These are phyloP conservation scores for Hanseniaspora lachancei DNA, from an alignment of 805 yeast species.

Conservation along the genomic window DNA sequence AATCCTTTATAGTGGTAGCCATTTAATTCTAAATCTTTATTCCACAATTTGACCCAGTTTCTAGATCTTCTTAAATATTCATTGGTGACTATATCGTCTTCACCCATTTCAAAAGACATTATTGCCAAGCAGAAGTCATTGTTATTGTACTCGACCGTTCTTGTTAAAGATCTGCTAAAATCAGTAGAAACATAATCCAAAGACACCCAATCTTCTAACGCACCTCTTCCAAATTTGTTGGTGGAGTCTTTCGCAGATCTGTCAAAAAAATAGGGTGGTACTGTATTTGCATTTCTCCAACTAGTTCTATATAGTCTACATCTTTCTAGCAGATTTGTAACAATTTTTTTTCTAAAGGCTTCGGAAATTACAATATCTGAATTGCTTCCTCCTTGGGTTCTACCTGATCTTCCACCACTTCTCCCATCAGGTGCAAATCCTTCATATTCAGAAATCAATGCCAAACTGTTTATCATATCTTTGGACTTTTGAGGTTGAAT, in stretches of 20 bases:
- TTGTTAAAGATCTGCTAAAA: conserved; percentile 26
- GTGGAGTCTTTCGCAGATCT: conserved; percentile 24
- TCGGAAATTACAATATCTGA: conserved; percentile 30
- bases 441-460: conserved; percentile 25
- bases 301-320: conserved; percentile 12
- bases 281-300: conserved; percentile 26
- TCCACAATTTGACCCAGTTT: conserved; percentile 30
- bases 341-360: conserved; percentile 25
- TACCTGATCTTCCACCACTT: conserved; percentile 28
- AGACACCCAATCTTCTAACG: conserved; percentile 26
- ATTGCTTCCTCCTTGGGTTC: conserved; percentile 30
- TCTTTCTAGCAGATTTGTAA: conserved; percentile 22
- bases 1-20: conserved; percentile 24
- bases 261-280: conserved; percentile 25
- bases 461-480: conserved; percentile 24
- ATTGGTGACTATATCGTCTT: conserved; percentile 16
- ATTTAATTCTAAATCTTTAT: conserved; percentile 20
- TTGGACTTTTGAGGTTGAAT: conserved; percentile 22
- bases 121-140: conserved; percentile 28
- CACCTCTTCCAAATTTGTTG: conserved; percentile 28
- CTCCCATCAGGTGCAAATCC: conserved; percentile 31
- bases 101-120: conserved; percentile 26
- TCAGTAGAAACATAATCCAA: conserved; percentile 27
- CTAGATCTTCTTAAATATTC: conserved; percentile 27
- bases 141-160: conserved; percentile 30